Evolutionary conservation across 2,329 filamentous ascomycete species (phyloP), one percentile per base, ranked within the genome.

Genomic region (Colletotrichum echinochloae): DNA sequence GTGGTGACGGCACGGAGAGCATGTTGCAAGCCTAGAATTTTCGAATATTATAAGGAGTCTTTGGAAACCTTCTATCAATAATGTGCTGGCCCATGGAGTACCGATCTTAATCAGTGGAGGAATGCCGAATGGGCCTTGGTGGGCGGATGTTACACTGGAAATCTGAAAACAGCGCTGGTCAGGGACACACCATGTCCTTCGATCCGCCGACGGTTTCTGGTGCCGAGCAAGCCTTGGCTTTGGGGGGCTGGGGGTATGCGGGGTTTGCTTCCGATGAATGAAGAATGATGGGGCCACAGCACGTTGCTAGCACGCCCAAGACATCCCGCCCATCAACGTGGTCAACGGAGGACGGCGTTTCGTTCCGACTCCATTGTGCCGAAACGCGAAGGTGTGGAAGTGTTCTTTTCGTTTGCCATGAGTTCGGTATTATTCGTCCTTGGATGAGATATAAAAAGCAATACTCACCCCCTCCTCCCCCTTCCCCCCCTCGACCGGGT

Each of bases 41-140:
- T 52, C 30, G 18, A 64, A 41, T 0, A 5, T 59, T 52, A 33
- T 20, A 26, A 26, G 23, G 37, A 28, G 16, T 26, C 26, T n/a
- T 16, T 16, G 35, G 23, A 26, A 6, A 16, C 26, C 18, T 23
- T 14, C 41, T 49, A 56, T 9, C 6, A 49, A 41, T 61, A 23
- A 16, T 65, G 16, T 70, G 66, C 55, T 62, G 63, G 63, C 46
- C 63, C 56, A 61, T 70, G 41, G 56, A 66, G 67, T 30, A 48
- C 41, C 26, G 63, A 66, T 70, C 56, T 61, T 16, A 35, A 30
- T 70, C 66, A 70, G 37, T 56, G 46, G n/a, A n/a, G 28, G 37
- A 37, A 51, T 30, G 44, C 23, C n/a, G 5, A 28, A 37, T 59
- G 60, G 57, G 52, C 56, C 62, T 20, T 33, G 11, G 30, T 26